A percentile compares a stretch with the other conserved stretches of the same genome.
phyloP scores from a whole-genome alignment of 768 basidiomycete genomes.

The Boletus rex-veris region DNA sequence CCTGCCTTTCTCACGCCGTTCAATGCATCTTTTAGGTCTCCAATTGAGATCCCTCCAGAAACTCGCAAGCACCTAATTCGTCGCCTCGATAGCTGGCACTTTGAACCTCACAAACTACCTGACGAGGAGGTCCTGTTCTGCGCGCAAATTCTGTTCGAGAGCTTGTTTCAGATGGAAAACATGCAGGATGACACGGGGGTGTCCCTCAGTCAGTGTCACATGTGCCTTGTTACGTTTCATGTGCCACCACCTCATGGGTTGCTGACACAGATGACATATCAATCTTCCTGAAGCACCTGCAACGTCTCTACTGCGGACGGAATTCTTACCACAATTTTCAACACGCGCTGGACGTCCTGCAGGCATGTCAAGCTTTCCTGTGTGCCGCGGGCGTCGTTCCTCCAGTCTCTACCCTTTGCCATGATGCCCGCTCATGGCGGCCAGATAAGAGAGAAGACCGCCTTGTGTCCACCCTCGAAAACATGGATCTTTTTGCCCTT shows the following conservation, averaged over 20 bases:
- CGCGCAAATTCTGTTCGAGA: conserved; percentile 84
- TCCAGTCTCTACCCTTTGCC: conserved; percentile 56
- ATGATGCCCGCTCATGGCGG: conserved; percentile 35
- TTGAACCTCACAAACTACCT: conserved; percentile 81
- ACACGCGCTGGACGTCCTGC: conserved; percentile 94
- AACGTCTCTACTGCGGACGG: conserved; percentile 82
- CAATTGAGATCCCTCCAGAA: conserved; percentile 43
- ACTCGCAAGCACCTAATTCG: conserved; percentile 62
- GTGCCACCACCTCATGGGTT: conserved; percentile 13
- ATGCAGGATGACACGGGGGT: conserved; percentile 57
- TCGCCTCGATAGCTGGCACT: conserved; percentile 78
- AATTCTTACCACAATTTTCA: conserved; percentile 98
- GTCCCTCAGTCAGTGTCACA: conserved; percentile 49
- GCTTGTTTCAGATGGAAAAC: conserved; percentile 74
- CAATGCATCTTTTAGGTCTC: conserved; percentile 37
- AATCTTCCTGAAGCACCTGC: conserved; percentile 80
- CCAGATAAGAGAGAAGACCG: conserved; percentile 38
- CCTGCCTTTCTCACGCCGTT: not conserved
- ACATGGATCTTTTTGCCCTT: conserved; percentile 77
- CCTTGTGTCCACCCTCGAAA: conserved; percentile 43
- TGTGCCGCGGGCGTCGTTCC: conserved; percentile 78
- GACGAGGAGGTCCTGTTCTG: conserved; percentile 82
- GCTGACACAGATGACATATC: conserved; percentile 61
- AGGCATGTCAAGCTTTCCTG: conserved; percentile 87
- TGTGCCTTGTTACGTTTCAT: conserved; percentile 18